Evolutionary conservation across 148 eudicot species (phyloP).

Genomic region (Salicornia ramosissima): DNA sequence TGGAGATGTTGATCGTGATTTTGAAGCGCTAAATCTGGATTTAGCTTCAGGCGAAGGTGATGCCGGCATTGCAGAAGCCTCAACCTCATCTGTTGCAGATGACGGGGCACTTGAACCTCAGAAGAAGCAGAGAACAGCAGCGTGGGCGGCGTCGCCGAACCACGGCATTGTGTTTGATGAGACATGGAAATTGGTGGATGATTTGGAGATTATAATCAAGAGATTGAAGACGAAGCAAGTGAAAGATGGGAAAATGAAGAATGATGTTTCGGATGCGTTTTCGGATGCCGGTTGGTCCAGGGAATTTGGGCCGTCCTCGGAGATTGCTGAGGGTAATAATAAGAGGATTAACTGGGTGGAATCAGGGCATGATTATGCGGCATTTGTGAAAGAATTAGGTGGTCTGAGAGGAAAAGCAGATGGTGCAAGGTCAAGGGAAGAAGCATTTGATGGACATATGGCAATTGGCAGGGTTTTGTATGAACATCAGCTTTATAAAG

Average conservation of each 20-base stretch:
- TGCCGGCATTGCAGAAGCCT: slow-evolving; percentile 17
- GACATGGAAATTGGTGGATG: slow-evolving; percentile 89
- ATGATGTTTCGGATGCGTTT: slow-evolving; percentile 54
- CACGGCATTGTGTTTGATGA: slow-evolving; percentile 88
- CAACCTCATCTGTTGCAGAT: slow-evolving; percentile 42
- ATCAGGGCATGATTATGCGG: slow-evolving; percentile 56
- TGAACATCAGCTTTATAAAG: slow-evolving; percentile 66
- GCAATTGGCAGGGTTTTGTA: slow-evolving; percentile 86
- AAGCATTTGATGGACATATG: slow-evolving; percentile 98
- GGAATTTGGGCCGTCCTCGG: slow-evolving; percentile 62
- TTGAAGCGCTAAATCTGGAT: slow-evolving; percentile 70
- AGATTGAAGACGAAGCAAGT: slow-evolving; percentile 60
- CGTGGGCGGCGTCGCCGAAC: slow-evolving; percentile 88
- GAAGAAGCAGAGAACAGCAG: slow-evolving; percentile 71
- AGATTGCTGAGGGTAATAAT: slow-evolving; percentile 34
- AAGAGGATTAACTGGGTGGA: slow-evolving; percentile 75
- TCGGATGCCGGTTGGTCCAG: slow-evolving; percentile 95
- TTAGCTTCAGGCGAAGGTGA: slow-evolving; percentile 24
- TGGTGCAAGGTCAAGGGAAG: slow-evolving; percentile 75
- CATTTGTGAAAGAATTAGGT: slow-evolving; percentile 79
- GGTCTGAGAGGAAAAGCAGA: slow-evolving; percentile 75
- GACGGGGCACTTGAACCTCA: slow-evolving; percentile 51
- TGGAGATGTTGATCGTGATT: slow-evolving; percentile 96
- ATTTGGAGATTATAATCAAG: slow-evolving; percentile 74
- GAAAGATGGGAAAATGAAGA: slow-evolving; percentile 63